phyloP scores from a whole-genome alignment of 2,329 filamentous ascomycete genomes.

The Aspergillus sp. region DNA sequence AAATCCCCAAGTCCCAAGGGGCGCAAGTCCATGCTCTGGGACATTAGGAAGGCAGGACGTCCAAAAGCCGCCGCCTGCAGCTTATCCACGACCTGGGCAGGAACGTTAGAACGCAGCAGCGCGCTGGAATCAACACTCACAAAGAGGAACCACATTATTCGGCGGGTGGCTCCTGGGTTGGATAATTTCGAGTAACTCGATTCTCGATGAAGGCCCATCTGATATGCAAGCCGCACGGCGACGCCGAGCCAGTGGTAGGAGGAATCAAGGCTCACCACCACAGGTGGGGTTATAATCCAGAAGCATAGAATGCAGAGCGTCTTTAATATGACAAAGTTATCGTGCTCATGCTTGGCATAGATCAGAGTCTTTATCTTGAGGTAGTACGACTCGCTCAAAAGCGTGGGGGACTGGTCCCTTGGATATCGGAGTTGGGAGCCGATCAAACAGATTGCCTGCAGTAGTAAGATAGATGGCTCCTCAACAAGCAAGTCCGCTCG shows the following conservation, averaged over 20 bases:
- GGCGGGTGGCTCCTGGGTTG: conserved; percentile 3
- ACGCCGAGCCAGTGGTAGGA: conserved; percentile 14
- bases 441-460: conserved; percentile 11
- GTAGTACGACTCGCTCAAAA: conserved; percentile 6
- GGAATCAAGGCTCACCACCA: conserved; percentile 9
- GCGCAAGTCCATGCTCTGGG: background rate
- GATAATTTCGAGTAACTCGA: conserved; percentile 7
- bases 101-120: too few species aligned
- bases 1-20: background rate
- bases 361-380: conserved; percentile 13
- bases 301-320: conserved; percentile 12
- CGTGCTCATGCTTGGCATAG: conserved; percentile 10
- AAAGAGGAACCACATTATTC: conserved; percentile 10
- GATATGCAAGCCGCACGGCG: conserved; percentile 10
- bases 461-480: conserved; percentile 1
- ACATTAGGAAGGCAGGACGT: background rate
- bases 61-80: background rate
- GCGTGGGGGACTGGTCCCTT: conserved; percentile 1
- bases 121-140: conserved; percentile 5
- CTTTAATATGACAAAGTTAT: conserved; percentile 7
- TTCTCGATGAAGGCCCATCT: conserved; percentile 16
- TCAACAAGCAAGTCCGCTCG: conserved; percentile 2
- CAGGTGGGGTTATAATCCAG: conserved; percentile 9
- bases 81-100: too few species aligned
- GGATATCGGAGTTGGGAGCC: conserved; percentile 10